Base-by-base conservation (phyloP, 2,329 filamentous ascomycete genomes). In the Diaporthe australafricana region DNA sequence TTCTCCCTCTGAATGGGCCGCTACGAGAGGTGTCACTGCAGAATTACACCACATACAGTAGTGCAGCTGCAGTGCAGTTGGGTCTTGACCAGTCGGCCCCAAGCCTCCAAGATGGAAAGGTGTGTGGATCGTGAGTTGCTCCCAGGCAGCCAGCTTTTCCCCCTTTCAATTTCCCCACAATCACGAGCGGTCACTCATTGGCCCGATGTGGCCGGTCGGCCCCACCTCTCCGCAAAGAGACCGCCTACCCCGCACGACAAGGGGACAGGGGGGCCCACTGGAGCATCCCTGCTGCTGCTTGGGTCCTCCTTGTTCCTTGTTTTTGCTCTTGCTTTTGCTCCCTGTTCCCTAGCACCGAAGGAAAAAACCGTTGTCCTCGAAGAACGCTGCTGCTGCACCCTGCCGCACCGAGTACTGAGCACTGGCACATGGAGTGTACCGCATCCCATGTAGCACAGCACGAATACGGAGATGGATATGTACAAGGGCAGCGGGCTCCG, bases 221-320 rank as follows among this genome's bases (percentile, higher is more conserved):
- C 32, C 66, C 66, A 68, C 66, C 53, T 56, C 66, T 68, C 66
- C 66, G 66, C 66, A 68, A 68, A 68, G 45, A 16, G 32, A 12
- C 60, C 45, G n/a, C 48, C n/a, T 65, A 65, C 60, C 60, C 60
- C 60, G 60, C 60, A 65, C 60, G 45, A 63, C 42, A 22, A 30
- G 60, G 60, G 60, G 27, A 16, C 35, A 16, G 16, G 35, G 42
- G 27, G 7, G 42, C 42, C 42, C 60, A 63, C 42, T 50, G 30
- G 30, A 12, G 2, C 30, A 50, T 65, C 60, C 60, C 45, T 50
- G 60, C 5, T 35, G 11, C 25, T 38, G 45, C 47, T 45, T 56
- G 52, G 52, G 35, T 38, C 32, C 30, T 47, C 70, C 53, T 32
- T 67, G 70, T 68, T 68, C 63, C 68, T 22, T 70, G 63, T 30